These are phyloP conservation scores for Solanum verrucosum DNA, from an alignment of 257 asterid species.

Conservation along the genomic window DNA sequence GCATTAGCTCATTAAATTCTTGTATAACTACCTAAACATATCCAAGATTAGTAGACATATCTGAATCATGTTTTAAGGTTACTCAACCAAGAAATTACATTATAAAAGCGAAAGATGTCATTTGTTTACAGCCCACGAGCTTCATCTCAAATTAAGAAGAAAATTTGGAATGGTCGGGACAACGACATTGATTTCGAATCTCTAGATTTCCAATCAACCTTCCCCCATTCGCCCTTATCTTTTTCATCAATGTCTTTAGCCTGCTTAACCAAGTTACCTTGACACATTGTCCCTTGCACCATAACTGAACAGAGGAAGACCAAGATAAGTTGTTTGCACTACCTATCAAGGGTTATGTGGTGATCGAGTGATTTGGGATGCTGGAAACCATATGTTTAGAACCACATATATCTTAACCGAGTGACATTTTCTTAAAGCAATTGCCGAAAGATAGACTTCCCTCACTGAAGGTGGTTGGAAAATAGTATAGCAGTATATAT, in stretches of 20 bases:
- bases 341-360: not conserved
- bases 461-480: not conserved
- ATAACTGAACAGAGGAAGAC: not conserved
- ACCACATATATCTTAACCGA: not conserved
- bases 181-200: not conserved
- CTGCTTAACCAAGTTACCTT: not conserved
- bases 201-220: not conserved
- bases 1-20: not conserved
- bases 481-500: not conserved
- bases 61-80: not conserved
- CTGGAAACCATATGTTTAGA: not conserved
- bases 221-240: not conserved
- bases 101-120: not conserved
- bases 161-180: not conserved
- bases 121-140: not conserved
- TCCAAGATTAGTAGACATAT: not conserved
- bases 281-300: not conserved
- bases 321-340: not conserved
- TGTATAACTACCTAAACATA: not conserved
- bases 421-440: not conserved
- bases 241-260: not conserved
- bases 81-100: not conserved
- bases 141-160: not conserved
- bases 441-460: not conserved
- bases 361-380: not conserved